These are phyloP conservation scores for Phylloporus scabripes DNA, from an alignment of 768 basidiomycete genomes.

Conservation along the genomic window DNA sequence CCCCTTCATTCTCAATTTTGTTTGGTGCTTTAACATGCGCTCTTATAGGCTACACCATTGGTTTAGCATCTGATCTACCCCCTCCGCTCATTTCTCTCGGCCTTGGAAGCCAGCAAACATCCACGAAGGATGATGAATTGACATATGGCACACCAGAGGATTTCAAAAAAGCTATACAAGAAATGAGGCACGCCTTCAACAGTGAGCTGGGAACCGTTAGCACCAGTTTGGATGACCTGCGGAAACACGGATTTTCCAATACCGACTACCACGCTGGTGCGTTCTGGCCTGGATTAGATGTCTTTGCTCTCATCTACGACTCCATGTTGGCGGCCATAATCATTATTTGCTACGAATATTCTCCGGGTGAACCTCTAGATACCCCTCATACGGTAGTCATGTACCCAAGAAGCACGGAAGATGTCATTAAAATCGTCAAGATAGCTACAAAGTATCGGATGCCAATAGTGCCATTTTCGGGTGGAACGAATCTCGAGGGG, in stretches of 20 bases:
- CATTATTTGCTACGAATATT: background rate
- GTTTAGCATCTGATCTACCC: slow-evolving; percentile 5
- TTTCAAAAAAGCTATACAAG: slow-evolving; percentile 47
- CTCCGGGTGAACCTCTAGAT: slow-evolving; percentile 23
- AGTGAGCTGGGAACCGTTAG: slow-evolving; percentile 31
- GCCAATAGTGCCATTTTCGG: slow-evolving; percentile 75
- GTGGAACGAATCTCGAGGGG: slow-evolving; percentile 79
- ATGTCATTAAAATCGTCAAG: slow-evolving; percentile 75
- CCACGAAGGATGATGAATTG: slow-evolving; percentile 14
- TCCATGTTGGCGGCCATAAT: background rate
- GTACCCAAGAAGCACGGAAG: slow-evolving; percentile 65
- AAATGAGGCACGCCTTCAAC: slow-evolving; percentile 38
- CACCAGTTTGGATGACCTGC: slow-evolving; percentile 48
- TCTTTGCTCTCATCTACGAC: no score
- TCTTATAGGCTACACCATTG: slow-evolving; percentile 21
- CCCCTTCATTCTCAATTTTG: slow-evolving; percentile 3
- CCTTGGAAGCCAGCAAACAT: background rate
- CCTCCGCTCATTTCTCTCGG: slow-evolving; percentile 7
- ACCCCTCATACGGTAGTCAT: slow-evolving; percentile 54
- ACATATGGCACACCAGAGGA: slow-evolving; percentile 50
- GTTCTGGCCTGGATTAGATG: slow-evolving; percentile 5
- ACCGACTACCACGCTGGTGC: slow-evolving; percentile 49
- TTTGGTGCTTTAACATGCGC: slow-evolving; percentile 16
- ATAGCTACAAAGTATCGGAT: slow-evolving; percentile 69
- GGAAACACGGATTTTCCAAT: slow-evolving; percentile 49